Base-by-base conservation (phyloP, 352 stramenopile species). In the Stephanocyclus meneghinianus region DNA sequence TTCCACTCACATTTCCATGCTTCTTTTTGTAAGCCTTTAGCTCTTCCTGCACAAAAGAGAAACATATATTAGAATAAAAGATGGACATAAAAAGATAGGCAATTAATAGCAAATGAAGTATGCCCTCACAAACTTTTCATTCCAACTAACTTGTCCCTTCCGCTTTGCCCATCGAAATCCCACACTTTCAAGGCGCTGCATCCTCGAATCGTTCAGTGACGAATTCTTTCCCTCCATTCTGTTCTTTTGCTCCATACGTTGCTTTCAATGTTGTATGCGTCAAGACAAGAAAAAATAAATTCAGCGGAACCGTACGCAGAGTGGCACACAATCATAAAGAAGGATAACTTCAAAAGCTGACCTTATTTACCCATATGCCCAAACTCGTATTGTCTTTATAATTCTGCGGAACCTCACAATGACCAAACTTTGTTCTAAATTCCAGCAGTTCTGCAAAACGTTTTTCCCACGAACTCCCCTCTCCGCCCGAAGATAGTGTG, bases 171-270 rank as follows among this genome's bases (percentile, higher is more conserved):
- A 92, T 47, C 70, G 62, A 74, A 92, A 92, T 30, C 83, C 84
- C 55, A 87, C 66, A 21, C 42, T 61, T 65, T 90, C 64, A 18
- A 92, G 60, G 15, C 60, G 48, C 45, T 82, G 42, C 30, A 90
- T 65, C 42, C 80, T 77, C 13, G 42, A 60, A 37, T 80, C 57
- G 15, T 80, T 91, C 35, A 91, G 77, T 48, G 66, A 84, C 15
- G 84, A 85, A 56, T 66, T 79, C 50, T 84, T 81, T 40, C 77
- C 81, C 30, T 86, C 79, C 16, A 78, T 51, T 21, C 71, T 73
- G 47, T 78, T 70, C 62, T 91, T 90, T 56, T 83, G 80, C 66
- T 91, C 86, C 83, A 90, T 89, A 0, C 84, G 78, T 76, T 88
- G 80, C 74, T 91, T 32, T 59, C 5, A 5, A 37, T 4, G 10